These are phyloP conservation scores for Friedmanniomyces simplex DNA, from an alignment of 495 filamentous ascomycete genomes.

Conservation along the genomic window DNA sequence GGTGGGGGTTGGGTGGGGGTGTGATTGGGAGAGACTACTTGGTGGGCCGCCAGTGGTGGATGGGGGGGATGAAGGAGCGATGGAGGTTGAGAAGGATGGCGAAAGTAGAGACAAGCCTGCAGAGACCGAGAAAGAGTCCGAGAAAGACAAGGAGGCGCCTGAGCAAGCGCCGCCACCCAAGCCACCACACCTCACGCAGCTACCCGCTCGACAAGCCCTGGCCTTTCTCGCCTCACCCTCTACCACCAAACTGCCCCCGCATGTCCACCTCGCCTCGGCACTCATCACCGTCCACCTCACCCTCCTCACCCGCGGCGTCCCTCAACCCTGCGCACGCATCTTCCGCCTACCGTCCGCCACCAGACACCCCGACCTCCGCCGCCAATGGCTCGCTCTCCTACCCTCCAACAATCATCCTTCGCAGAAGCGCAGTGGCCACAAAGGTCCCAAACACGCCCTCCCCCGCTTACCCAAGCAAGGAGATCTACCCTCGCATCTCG, in stretches of 20 bases:
- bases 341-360: conserved; percentile 52
- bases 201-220: conserved; percentile 3
- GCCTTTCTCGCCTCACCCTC: conserved; percentile 12
- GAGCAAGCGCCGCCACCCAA: neutral
- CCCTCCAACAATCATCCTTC: conserved; percentile 2
- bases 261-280: conserved; percentile 6
- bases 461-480: conserved; percentile 16
- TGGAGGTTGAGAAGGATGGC: neutral
- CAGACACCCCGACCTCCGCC: conserved; percentile 35
- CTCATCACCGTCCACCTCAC: conserved; percentile 51
- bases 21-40: conserved; percentile 71
- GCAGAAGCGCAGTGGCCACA: conserved; percentile 3
- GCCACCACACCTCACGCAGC: conserved; percentile 7
- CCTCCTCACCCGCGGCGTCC: conserved; percentile 49
- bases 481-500: conserved; percentile 12
- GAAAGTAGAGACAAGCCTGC: neutral
- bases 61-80: neutral
- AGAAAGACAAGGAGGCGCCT: neutral
- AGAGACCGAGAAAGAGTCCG: neutral
- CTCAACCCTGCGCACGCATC: conserved; percentile 53
- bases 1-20: conserved; percentile 71
- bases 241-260: conserved; percentile 17
- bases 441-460: conserved; percentile 7
- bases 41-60: conserved; percentile 2
- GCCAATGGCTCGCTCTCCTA: conserved; percentile 43